phyloP scores from a whole-genome alignment of 2,329 filamentous ascomycete genomes.

The Scedosporium dehoogii region DNA sequence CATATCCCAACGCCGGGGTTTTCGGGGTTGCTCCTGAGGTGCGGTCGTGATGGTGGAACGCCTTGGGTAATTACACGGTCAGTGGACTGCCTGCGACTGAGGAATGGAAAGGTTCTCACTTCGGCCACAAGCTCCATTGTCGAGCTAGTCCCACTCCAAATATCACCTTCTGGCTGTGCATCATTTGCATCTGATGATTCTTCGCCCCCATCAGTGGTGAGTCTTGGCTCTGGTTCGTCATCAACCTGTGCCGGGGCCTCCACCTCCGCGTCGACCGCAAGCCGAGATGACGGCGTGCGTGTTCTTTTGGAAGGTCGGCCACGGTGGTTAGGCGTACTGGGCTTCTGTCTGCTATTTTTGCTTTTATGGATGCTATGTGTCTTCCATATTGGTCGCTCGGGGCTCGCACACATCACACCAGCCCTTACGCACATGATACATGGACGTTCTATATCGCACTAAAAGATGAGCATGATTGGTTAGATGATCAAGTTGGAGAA shows the following conservation, averaged over 20 bases:
- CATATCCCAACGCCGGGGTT: slow-evolving; percentile 11
- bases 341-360: neutral
- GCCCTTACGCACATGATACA: slow-evolving; percentile 20
- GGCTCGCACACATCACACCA: slow-evolving; percentile 13
- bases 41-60: slow-evolving; percentile 12
- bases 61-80: slow-evolving; percentile 4
- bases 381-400: neutral
- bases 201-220: too few relatives aligned
- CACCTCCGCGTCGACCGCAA: too few relatives aligned
- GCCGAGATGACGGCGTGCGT: too few relatives aligned
- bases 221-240: too few relatives aligned
- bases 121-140: neutral
- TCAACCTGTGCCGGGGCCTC: too few relatives aligned
- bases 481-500: too few relatives aligned
- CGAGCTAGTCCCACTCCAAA: neutral
- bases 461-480: neutral
- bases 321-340: too few relatives aligned
- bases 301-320: too few relatives aligned
- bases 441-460: slow-evolving; percentile 17
- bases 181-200: too few relatives aligned
- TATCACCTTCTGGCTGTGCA: too few relatives aligned
- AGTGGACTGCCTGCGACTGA: neutral
- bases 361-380: neutral
- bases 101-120: neutral
- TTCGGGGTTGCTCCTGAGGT: slow-evolving; percentile 9